Evolutionary conservation across 1,284 basidiomycete species (phyloP), one percentile per base, ranked within the genome.

Genomic region (Pyrrhoderma noxium): DNA sequence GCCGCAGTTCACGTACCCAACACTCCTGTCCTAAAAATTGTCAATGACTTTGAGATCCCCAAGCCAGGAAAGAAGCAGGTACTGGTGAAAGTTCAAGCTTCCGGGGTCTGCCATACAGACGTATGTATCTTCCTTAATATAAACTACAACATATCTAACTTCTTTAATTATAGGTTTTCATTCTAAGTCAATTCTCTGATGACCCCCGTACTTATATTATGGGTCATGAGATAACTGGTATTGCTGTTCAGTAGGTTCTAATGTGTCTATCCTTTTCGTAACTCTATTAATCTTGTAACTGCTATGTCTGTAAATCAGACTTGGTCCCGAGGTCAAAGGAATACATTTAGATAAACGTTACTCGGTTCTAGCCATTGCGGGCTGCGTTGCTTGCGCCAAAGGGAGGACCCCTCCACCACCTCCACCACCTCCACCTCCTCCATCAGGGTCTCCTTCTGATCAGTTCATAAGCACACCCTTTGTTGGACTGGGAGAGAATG

Each of bases 41-140:
- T 35, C 11, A 36, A 47, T 36, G 40, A 58, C 18, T 56, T 58
- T 41, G 58, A 59, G 14, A 57, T 62, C 13, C 60, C 60, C 0
- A 54, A 49, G 21, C 59, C 61, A 1, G 42, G 53, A 0, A 44
- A 57, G 14, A 57, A 58, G 39, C 58, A 65, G 43, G 61, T 65
- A 3, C 47, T 65, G 11, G 53, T 65, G 45, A 60, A 63, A 55
- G 55, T 66, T 13, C 57, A 58, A n/a, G 61, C 62, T n/a, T 60
- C 59, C 23, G 61, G 59, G 1, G 59, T 60, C 3, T 64, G 63
- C 51, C 63, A 62, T 49, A 56, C 56, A 18, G 63, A 66, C 47
- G 58, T 60, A 5, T 14, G 45, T 47, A 21, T 7, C 21, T 37
- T 37, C 35, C 35, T 37, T 16, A 9, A 37, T 37, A 36, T 47